A percentile compares a stretch with the other conserved stretches of the same genome.
phyloP scores from a whole-genome alignment of 176 grass and related monocot genomes.

The maize (Zea mays) region Zm-B73-REFERENCE-NAM-5.0 NC_050103.1:121166001-121166500 shows the following conservation, averaged over 20 bases:
- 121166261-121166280: neutral
- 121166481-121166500: constrained; percentile 40
- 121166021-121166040: neutral
- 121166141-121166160: constrained; percentile 5
- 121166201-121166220: neutral
- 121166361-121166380: neutral
- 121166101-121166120: neutral
- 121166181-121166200: neutral
- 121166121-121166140: constrained; percentile 1
- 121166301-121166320: constrained; percentile 29
- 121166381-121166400: neutral
- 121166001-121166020: neutral
- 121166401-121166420: constrained; percentile 33
- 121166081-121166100: neutral
- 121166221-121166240: constrained; percentile 10
- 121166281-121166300: no score
- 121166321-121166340: neutral
- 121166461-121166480: constrained; percentile 40
- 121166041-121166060: no score
- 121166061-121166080: no score
- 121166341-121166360: neutral
- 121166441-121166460: constrained; percentile 62
- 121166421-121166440: no score
- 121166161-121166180: constrained; percentile 10
- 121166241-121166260: neutral